phyloP scores from a whole-genome alignment of 2,329 filamentous ascomycete species.

The Claviceps sp. region DNA sequence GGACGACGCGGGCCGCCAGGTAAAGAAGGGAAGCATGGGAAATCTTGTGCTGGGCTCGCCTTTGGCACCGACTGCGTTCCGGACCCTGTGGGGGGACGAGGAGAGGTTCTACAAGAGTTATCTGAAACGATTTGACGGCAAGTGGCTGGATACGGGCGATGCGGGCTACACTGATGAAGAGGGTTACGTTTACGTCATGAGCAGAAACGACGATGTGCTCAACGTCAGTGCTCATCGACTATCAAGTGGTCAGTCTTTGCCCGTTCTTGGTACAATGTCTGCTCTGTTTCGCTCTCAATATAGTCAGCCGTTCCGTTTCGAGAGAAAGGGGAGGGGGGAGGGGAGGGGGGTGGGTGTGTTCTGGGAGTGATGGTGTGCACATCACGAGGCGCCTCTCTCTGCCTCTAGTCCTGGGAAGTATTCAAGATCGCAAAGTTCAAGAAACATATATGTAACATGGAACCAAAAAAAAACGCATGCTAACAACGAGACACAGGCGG shows the following conservation, averaged over 20 bases:
- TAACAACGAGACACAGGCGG: slow-evolving; percentile 37
- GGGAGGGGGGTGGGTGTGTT: too few relatives aligned
- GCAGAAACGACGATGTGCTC: slow-evolving; percentile 69
- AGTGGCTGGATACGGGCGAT: slow-evolving; percentile 86
- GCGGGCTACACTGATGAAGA: slow-evolving; percentile 74
- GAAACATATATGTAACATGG: too few relatives aligned
- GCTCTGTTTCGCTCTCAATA: background rate
- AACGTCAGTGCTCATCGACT: slow-evolving; percentile 92
- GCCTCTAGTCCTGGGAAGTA: too few relatives aligned
- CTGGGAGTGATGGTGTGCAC: too few relatives aligned
- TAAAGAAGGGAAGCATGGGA: slow-evolving; percentile 64
- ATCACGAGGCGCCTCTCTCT: too few relatives aligned
- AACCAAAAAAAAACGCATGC: background rate
- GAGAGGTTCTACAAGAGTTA: slow-evolving; percentile 79
- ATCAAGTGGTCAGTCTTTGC: slow-evolving; percentile 53
- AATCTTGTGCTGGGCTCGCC: slow-evolving; percentile 82
- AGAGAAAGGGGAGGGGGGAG: too few relatives aligned
- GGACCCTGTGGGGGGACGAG: slow-evolving; percentile 75
- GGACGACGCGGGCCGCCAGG: slow-evolving; percentile 62
- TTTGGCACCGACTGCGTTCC: slow-evolving; percentile 73
- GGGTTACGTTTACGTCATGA: slow-evolving; percentile 52
- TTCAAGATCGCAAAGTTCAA: too few relatives aligned
- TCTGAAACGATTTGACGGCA: slow-evolving; percentile 64
- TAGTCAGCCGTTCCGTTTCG: background rate
- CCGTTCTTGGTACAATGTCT: too few relatives aligned